A percentile compares a stretch with the other conserved stretches of the same genome.
Conservation (phyloP, 202 grass and related monocot species). For the Miscanthus sacchariflorus region DNA sequence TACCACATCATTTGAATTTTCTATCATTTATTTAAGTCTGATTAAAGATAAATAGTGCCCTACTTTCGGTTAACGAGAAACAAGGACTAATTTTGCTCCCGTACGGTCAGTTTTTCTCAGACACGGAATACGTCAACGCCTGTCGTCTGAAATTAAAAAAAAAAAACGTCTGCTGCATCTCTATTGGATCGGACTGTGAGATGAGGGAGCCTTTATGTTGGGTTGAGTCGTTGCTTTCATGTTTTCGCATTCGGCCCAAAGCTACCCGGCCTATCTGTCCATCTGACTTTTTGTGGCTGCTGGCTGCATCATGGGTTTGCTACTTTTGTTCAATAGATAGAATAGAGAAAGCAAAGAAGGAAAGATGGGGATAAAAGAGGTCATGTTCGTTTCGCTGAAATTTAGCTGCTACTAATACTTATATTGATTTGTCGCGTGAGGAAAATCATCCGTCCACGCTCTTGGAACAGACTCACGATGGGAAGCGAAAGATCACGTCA, state of each 20-base stretch:
- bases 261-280: neutral
- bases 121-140: neutral
- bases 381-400: no score
- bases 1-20: neutral
- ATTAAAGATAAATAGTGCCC: no score
- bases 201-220: neutral
- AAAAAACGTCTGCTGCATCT: neutral
- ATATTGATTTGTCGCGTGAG: no score
- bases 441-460: neutral
- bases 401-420: no score
- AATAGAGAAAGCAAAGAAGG: neutral
- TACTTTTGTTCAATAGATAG: neutral
- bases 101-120: no score
- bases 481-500: neutral
- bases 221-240: neutral
- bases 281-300: neutral
- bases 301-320: neutral
- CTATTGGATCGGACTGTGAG: neutral
- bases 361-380: neutral
- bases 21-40: neutral
- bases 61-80: neutral
- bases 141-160: neutral
- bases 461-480: no score
- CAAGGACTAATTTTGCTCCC: no score
- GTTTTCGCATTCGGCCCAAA: neutral